Percentiles rank a stretch among this genome's conserved stretches.
Evolutionary conservation across 1,284 basidiomycete species (phyloP).

Genomic region (Austropuccinia psidii): DNA sequence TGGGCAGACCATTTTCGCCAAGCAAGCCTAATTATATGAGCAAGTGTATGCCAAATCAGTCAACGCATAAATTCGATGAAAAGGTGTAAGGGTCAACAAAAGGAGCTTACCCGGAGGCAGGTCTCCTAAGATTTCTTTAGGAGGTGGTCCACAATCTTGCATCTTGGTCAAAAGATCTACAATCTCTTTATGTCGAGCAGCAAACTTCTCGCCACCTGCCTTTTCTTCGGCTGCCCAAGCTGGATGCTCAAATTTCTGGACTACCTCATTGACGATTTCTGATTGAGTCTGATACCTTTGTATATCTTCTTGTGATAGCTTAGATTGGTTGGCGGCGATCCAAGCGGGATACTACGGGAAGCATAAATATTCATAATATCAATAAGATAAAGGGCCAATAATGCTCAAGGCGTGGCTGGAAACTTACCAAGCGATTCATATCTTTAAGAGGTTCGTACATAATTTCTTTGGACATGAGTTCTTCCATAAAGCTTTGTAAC

Average conservation of each 20-base stretch:
- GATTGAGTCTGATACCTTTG: conserved; percentile 65
- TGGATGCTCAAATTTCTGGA: conserved; percentile 65
- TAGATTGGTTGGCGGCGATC: conserved; percentile 55
- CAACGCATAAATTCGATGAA: neutral
- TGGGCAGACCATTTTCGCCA: conserved; percentile 28
- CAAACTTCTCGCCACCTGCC: conserved; percentile 53
- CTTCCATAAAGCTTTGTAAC: conserved; percentile 83
- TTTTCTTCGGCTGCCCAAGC: conserved; percentile 43
- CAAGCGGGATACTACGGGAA: conserved; percentile 68
- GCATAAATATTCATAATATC: neutral
- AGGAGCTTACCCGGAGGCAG: conserved; percentile 60
- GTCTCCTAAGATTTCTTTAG: conserved; percentile 81
- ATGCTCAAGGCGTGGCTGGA: neutral
- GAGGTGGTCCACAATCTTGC: conserved; percentile 78
- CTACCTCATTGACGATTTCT: conserved; percentile 58
- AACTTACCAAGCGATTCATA: conserved; percentile 65
- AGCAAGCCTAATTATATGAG: conserved; percentile 8
- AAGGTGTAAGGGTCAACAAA: neutral
- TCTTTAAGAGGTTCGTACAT: conserved; percentile 88
- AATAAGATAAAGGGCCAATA: neutral
- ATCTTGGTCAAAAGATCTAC: conserved; percentile 58
- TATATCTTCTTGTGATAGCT: conserved; percentile 58
- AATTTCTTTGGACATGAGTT: conserved; percentile 88
- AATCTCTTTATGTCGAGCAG: conserved; percentile 56
- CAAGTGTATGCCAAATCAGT: neutral